Conservation (phyloP, 108 stramenopile genomes). For the Nannochloropsis gaditana region DNA sequence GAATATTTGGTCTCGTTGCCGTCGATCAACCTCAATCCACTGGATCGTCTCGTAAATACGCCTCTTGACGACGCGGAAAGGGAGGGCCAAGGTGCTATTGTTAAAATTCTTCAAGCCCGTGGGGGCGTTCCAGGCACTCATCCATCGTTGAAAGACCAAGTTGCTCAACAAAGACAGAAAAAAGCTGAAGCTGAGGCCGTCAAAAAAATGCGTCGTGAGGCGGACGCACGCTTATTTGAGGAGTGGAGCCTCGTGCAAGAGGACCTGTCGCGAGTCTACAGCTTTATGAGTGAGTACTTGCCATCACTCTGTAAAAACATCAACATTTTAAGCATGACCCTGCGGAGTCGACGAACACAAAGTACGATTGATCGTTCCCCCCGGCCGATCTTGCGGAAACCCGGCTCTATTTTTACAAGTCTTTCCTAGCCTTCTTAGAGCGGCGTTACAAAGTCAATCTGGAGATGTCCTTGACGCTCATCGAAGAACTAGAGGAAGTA, state of each 20-base stretch:
- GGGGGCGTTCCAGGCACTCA: neutral
- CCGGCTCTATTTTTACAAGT: neutral
- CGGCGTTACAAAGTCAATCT: neutral
- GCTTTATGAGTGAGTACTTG: constrained; percentile 18
- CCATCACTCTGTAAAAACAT: neutral
- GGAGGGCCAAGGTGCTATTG: neutral
- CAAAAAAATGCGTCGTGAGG: neutral
- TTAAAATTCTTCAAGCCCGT: neutral
- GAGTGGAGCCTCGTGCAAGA: neutral
- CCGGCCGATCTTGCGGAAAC: neutral
- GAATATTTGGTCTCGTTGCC: neutral
- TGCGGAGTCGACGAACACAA: constrained; percentile 19
- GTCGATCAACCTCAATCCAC: neutral
- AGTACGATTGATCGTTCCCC: constrained; percentile 5
- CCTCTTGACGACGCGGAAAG: neutral
- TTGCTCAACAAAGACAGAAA: neutral
- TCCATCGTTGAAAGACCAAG: neutral
- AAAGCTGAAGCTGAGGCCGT: neutral
- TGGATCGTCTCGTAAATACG: neutral
- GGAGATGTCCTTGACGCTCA: constrained; percentile 8
- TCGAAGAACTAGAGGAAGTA: neutral
- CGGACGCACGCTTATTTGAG: neutral
- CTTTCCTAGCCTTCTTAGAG: neutral
- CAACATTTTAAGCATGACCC: constrained; percentile 14
- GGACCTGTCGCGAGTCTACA: neutral